phyloP scores from a whole-genome alignment of 176 grass and related monocot genomes.

The Lolium perenne region DNA sequence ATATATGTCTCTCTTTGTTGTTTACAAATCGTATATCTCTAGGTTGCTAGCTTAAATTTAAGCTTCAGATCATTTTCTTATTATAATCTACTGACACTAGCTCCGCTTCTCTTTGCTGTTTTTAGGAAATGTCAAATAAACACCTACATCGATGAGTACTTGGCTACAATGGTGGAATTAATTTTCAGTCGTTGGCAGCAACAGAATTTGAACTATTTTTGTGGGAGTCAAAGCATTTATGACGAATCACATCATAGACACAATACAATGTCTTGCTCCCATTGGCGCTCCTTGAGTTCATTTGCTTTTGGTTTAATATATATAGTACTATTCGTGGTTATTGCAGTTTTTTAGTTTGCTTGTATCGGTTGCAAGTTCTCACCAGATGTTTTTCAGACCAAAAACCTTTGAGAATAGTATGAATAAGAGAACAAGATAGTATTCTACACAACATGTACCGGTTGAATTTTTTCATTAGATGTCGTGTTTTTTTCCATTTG shows the following conservation, averaged over 20 bases:
- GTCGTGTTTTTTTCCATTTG: background rate
- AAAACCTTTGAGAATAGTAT: background rate
- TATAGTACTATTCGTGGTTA: background rate
- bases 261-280: background rate
- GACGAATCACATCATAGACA: background rate
- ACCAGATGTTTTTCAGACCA: background rate
- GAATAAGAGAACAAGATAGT: background rate
- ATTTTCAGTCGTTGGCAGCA: background rate
- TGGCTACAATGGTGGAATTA: background rate
- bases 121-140: background rate
- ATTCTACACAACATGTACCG: background rate
- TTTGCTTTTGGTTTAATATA: slow-evolving; percentile 4
- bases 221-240: background rate
- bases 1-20: background rate
- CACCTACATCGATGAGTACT: background rate
- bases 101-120: background rate
- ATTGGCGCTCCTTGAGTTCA: background rate
- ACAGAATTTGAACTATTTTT: background rate
- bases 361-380: background rate
- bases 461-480: background rate
- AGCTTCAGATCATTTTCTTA: background rate
- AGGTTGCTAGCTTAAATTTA: background rate
- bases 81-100: background rate
- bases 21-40: background rate
- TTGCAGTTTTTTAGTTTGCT: background rate